Evolutionary conservation across 768 basidiomycete species (phyloP), one percentile per base, ranked within the genome.

Genomic region (Sarcomyxa edulis): DNA sequence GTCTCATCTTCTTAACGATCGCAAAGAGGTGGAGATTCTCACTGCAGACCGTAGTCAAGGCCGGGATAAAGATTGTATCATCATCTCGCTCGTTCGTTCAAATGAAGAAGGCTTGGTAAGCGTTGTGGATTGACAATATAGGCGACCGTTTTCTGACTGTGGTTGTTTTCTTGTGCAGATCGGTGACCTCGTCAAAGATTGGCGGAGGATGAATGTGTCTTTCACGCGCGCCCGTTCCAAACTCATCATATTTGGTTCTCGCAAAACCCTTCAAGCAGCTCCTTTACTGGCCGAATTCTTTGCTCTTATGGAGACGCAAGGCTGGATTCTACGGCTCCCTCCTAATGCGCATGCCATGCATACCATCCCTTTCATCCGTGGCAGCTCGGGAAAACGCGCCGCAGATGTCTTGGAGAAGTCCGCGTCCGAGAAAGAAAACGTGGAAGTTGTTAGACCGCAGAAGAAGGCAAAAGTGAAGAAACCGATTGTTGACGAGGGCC

Each of bases 11-110:
- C 56, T 97, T 25, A 61, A 68, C 23, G 61, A 59, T 29, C 67
- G 66, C 40, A 66, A 71, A 26, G 74, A 66, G 2, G 66, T 95
- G 10, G 94, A 98, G 58, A 76, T 93, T 32, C 62, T 95, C 42
- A 98, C 94, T 0, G 93, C 91, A 4, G 95, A 98, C 62, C 82
- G 81, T 40, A 90, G 86, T 58, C 94, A 96, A 61, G 94, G 95
- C 0, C 65, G 95, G 33, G 95, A 99, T 61, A 98, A 99, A 57
- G 91, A 95, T 32, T 92, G 89, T 55, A 80, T 98, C 42, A 71
- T 99, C 46, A 84, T 98, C 37, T 93, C 91, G 14, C 77, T 98
- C 69, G 93, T 95, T 5, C 70, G 91, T 42, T 90, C 89, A 0
- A 98, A 99, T 49, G 78, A 83, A 28, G 61, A 65, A 0, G 81